A percentile compares a stretch with the other conserved stretches of the same genome.
Conservation (phyloP, 116 monocot species). For the Dioscorea cayenensis region DNA sequence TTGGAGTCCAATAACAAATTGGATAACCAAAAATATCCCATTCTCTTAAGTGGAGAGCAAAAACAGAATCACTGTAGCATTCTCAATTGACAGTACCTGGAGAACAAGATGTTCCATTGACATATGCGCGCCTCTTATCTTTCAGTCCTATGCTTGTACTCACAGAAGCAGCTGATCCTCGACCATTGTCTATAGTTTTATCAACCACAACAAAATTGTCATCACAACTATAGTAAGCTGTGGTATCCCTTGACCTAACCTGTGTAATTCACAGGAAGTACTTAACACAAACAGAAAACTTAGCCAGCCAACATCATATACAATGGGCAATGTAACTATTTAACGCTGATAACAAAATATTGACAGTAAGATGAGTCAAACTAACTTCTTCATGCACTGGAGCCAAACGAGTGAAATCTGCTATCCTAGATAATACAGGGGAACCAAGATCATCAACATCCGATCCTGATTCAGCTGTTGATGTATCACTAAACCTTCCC, state of each 20-base stretch:
- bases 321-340: background rate
- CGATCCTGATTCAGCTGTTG: conserved; percentile 80
- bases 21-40: too few relatives aligned
- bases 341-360: background rate
- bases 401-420: conserved; percentile 48
- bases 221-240: conserved; percentile 55
- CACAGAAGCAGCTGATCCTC: conserved; percentile 11
- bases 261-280: conserved; percentile 6
- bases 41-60: too few relatives aligned
- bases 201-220: conserved; percentile 49
- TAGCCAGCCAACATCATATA: background rate
- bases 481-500: conserved; percentile 81
- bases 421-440: conserved; percentile 31
- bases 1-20: too few relatives aligned
- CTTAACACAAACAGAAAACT: background rate
- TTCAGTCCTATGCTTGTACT: conserved; percentile 10
- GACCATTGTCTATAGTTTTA: conserved; percentile 37
- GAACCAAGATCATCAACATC: conserved; percentile 84
- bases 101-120: conserved; percentile 8
- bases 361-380: background rate
- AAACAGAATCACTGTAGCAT: background rate
- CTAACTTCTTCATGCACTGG: conserved; percentile 90
- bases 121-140: conserved; percentile 5
- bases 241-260: conserved; percentile 50
- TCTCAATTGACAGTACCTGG: conserved; percentile 33